These are phyloP conservation scores for Rhexocercosporidium sp. DNA, from an alignment of 2,329 filamentous ascomycete genomes.

Conservation along the genomic window DNA sequence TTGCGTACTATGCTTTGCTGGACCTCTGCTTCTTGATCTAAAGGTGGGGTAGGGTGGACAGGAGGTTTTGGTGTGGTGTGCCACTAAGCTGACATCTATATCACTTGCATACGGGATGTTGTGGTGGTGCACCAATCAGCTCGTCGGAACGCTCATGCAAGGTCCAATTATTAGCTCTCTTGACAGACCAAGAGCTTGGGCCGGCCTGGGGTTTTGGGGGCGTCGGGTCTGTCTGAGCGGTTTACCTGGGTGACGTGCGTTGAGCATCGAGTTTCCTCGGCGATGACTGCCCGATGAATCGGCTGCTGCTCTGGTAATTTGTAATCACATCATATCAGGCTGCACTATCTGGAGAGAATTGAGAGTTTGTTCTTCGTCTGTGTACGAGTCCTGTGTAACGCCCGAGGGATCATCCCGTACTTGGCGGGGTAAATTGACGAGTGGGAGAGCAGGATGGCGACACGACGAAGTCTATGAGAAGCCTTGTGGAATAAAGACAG, in stretches of 20 bases:
- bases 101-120: slow-evolving; percentile 6
- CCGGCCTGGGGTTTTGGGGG: not conserved
- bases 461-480: not conserved
- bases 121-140: slow-evolving; percentile 2
- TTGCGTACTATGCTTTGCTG: not conserved
- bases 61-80: no score
- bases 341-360: not conserved
- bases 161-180: not conserved
- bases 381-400: slow-evolving; percentile 7
- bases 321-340: not conserved
- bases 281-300: not conserved
- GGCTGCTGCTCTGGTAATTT: not conserved
- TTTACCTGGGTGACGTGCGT: not conserved
- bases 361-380: not conserved
- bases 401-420: not conserved
- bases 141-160: not conserved
- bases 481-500: not conserved
- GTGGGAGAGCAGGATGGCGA: not conserved
- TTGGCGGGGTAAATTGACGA: slow-evolving; percentile 6
- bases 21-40: not conserved
- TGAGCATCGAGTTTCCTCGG: not conserved
- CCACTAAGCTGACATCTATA: slow-evolving; percentile 7
- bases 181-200: not conserved
- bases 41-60: not conserved
- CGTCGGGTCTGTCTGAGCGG: not conserved